Conservation (phyloP, 106 monocot genomes). For the Phalaenopsis equestris region DNA sequence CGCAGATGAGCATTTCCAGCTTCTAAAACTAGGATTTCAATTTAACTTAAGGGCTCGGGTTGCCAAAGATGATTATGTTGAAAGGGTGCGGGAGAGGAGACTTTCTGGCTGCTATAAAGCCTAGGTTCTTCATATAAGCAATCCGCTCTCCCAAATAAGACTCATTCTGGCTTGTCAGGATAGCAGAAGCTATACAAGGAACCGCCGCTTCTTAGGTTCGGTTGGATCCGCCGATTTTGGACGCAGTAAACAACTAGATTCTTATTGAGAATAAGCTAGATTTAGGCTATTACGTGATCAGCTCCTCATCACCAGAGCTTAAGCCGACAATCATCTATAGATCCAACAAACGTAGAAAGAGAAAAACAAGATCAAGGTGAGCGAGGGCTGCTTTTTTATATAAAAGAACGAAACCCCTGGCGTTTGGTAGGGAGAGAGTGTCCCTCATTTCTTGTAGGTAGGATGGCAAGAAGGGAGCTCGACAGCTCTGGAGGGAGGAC, state of each 20-base stretch:
- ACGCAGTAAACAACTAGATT: neutral
- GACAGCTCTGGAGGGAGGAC: too few species aligned
- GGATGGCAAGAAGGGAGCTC: too few species aligned
- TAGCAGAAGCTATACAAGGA: conserved; percentile 60
- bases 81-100: conserved; percentile 8
- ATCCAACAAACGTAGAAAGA: neutral
- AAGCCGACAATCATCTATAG: neutral
- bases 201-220: conserved; percentile 17
- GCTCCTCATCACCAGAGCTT: neutral
- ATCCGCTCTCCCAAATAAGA: conserved; percentile 46
- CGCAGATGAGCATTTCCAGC: conserved; percentile 2
- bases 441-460: too few species aligned
- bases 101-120: conserved; percentile 15
- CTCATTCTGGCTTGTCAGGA: conserved; percentile 61
- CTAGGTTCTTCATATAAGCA: conserved; percentile 47
- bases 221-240: conserved; percentile 6
- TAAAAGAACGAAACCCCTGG: neutral
- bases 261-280: neutral
- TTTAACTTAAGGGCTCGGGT: neutral
- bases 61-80: neutral
- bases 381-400: conserved; percentile 3
- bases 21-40: neutral
- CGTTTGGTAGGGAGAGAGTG: conserved; percentile 14
- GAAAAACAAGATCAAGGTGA: neutral
- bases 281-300: neutral